These are phyloP conservation scores for Arthrocladium fulminans DNA, from an alignment of 2,329 filamentous ascomycete genomes.

Conservation along the genomic window DNA sequence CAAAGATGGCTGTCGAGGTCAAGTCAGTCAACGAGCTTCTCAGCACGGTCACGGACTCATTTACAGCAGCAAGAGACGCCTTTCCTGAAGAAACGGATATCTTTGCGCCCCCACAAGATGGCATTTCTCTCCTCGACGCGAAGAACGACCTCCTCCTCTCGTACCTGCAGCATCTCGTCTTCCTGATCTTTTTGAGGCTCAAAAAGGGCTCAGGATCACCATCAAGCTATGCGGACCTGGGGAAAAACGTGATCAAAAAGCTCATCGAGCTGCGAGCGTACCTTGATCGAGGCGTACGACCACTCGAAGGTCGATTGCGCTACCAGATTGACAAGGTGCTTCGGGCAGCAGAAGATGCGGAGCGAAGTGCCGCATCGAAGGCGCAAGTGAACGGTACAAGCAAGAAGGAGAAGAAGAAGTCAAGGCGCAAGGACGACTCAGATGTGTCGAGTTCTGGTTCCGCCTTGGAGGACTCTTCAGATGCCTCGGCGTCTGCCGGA, in stretches of 20 bases:
- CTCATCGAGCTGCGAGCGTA: constrained; percentile 88
- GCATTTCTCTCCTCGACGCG: constrained; percentile 86
- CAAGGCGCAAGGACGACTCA: constrained; percentile 28
- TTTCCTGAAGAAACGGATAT: constrained; percentile 46
- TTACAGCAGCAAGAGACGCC: constrained; percentile 14
- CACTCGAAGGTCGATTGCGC: constrained; percentile 78
- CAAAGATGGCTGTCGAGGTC: constrained; percentile 15
- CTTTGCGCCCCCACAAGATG: constrained; percentile 63
- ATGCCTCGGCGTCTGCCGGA: constrained; percentile 25
- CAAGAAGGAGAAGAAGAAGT: constrained; percentile 25
- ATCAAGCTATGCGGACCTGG: constrained; percentile 30
- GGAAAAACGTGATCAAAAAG: constrained; percentile 68
- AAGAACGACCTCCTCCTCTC: constrained; percentile 97
- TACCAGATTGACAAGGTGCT: constrained; percentile 96
- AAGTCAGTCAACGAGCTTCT: constrained; percentile 11
- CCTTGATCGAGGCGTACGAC: constrained; percentile 83
- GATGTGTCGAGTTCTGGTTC: constrained; percentile 28
- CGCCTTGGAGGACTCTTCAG: constrained; percentile 29
- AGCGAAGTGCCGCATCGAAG: constrained; percentile 36
- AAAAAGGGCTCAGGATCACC: constrained; percentile 38
- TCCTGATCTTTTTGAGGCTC: constrained; percentile 73
- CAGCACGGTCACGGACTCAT: constrained; percentile 14
- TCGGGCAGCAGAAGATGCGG: constrained; percentile 69
- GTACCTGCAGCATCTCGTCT: constrained; percentile 89
- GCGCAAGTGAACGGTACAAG: constrained; percentile 26